Base-by-base conservation (phyloP, 2,329 filamentous ascomycete species). In the Diaporthe citriasiana region DNA sequence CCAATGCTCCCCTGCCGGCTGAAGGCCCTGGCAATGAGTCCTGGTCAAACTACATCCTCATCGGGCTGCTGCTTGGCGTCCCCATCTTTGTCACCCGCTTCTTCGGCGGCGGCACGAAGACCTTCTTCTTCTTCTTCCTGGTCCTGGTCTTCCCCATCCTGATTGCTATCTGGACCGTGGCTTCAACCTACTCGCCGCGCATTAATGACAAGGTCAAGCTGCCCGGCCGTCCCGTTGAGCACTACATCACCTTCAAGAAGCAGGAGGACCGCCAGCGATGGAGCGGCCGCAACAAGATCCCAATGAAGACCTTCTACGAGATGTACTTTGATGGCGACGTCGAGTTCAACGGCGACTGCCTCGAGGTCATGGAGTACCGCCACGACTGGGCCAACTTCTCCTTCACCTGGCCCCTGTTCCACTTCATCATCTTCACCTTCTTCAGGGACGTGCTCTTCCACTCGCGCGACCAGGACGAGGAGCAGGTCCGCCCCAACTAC, bases 291-390 rank as follows among this genome's bases (percentile, higher is more conserved):
- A 93, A 90, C 86, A 95, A 93, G 87, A 95, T 97, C 75, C 93
- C 95, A 70, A 93, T 97, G 88, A 93, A 97, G 87, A 97, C 95
- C 30, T 98, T 98, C 88, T 92, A 97, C 82, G 95, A 98, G 85
- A 97, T 96, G 93, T 98, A 98, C 89, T 97, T 98, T 84, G 93
- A 96, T 81, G 95, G 94, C 75, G 92, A 97, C 74, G 95, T 98
- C 77, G 95, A 98, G 79, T 95, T 98, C 89, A 98, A 98, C 84
- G 95, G 95, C 74, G 96, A 98, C 84, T 90, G 89, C 80, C 89
- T 98, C 77, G 95, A 98, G 81, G 88, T 94, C 65, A 86, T 98
- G 84, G 97, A 98, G 85, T 97, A 96, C 87, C 90, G 96, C 81
- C 96, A 98, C 82, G 96, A 99, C 84, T 98, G 97, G 96, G 94